Base-by-base conservation (phyloP, 192 early-diverging fungal species). In the Gorgonomyces haynaldii region DNA sequence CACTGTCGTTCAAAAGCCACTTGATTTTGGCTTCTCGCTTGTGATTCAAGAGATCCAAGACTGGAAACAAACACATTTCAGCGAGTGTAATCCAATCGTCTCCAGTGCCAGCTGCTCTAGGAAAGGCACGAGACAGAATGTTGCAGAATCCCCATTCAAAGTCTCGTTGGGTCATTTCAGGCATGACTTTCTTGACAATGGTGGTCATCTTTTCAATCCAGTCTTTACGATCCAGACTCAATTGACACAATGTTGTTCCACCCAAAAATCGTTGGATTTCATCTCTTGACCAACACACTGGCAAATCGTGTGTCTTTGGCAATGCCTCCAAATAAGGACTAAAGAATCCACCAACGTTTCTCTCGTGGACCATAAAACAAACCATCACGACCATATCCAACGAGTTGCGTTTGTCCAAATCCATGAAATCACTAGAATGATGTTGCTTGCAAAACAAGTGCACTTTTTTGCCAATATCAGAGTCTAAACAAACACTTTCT, bases 41-140 rank as follows among this genome's bases (percentile, higher is more conserved):
- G 52, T 72, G 70, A 49, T 65, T 72, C 15, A 72, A 42, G 64
- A 72, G 62, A 41, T 72, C 70, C 36, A 72, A 50, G 8, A 67
- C 55, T 1, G 70, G 70, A 47, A 64, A 72, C 5, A 72, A 44
- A 53, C 70, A 72, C 15, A 72, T 34, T 42, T 67, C 70, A n/a
- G 35, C 15, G 9, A 58, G 13, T 16, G 48, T 13, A 4, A 49
- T 23, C 45, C 42, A 35, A 29, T 56, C 54, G 5, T 19, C 25
- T 29, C 42, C 35, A 20, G 37, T 27, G 9, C 29, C 52, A 13
- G 56, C 32, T 4, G 36, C 19, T 12, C 50, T 59, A 8, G 70
- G 70, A 47, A 72, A 72, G 8, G 70, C 65, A 15, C 70, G 52
- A 28, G 52, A 56, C 12, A 57, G 43, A 29, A 72, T 68, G 19